A percentile compares a stretch with the other conserved stretches of the same genome.
Evolutionary conservation across 2,329 filamentous ascomycete genomes (phyloP).

Genomic region (Pseudonectria foliicola): DNA sequence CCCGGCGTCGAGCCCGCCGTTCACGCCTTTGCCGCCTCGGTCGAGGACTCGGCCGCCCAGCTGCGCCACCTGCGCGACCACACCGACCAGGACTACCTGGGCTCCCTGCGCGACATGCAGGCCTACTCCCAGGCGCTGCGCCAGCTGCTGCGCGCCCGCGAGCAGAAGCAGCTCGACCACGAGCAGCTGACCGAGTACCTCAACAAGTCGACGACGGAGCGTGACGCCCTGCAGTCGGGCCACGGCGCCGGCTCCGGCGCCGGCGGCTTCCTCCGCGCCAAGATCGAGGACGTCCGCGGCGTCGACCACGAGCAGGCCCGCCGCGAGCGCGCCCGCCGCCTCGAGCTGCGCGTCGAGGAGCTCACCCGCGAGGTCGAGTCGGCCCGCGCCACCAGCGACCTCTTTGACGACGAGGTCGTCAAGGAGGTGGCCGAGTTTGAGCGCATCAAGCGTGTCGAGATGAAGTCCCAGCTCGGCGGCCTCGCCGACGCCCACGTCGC

Average conservation of each 20-base stretch:
- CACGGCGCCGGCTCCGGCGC: conserved; percentile 59
- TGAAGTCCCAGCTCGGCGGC: conserved; percentile 76
- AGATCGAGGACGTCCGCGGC: conserved; percentile 92
- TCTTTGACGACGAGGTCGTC: conserved; percentile 94
- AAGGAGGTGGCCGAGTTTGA: conserved; percentile 92
- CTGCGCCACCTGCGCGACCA: conserved; percentile 78
- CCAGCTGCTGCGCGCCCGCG: conserved; percentile 79
- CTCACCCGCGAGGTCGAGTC: conserved; percentile 83
- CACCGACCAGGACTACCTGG: conserved; percentile 93
- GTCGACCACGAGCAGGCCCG: conserved; percentile 93
- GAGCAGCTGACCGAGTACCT: conserved; percentile 95
- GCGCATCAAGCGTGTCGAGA: conserved; percentile 89
- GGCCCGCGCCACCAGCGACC: conserved; percentile 78
- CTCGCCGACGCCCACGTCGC: conserved; percentile 79
- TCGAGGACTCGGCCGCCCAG: conserved; percentile 75
- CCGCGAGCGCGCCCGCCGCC: conserved; percentile 77
- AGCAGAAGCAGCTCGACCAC: conserved; percentile 97
- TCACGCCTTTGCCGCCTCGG: conserved; percentile 77
- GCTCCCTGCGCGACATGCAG: conserved; percentile 89
- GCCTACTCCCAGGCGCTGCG: conserved; percentile 86
- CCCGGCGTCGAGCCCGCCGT: conserved; percentile 77
- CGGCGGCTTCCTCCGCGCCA: conserved; percentile 80
- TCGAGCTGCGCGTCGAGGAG: conserved; percentile 89
- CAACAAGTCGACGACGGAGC: conserved; percentile 79
- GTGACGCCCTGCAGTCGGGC: conserved; percentile 66